phyloP scores from a whole-genome alignment of 805 yeast genomes.

The Peterozyma xylosa region DNA sequence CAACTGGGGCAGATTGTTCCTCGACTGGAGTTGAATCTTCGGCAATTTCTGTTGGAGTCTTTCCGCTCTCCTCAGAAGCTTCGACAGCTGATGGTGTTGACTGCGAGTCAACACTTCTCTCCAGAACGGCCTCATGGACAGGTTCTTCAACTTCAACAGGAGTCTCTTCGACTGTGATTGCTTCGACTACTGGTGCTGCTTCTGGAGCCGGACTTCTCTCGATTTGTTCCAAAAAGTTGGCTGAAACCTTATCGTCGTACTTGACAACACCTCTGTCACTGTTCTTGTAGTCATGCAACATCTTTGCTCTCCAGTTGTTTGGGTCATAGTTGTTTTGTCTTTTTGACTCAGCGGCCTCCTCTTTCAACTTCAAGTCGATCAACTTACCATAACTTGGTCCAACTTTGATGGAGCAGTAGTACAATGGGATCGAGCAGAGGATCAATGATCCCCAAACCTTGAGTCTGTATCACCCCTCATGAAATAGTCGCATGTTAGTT shows the following conservation, averaged over 20 bases:
- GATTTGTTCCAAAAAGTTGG: conserved; percentile 1
- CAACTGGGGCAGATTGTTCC: too few species aligned
- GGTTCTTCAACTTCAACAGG: background rate
- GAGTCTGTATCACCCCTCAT: too few species aligned
- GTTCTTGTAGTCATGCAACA: conserved; percentile 1
- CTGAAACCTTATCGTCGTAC: background rate
- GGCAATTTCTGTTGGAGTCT: too few species aligned
- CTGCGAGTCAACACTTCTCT: background rate
- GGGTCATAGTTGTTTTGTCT: conserved; percentile 1
- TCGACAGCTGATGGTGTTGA: background rate
- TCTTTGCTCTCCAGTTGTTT: conserved; percentile 1
- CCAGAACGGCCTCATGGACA: background rate
- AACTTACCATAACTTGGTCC: conserved; percentile 7
- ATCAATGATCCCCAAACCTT: conserved; percentile 5
- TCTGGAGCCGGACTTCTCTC: conserved; percentile 4
- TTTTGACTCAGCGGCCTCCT: background rate
- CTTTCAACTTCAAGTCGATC: conserved; percentile 6
- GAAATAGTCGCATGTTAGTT: conserved; percentile 1
- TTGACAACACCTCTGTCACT: background rate
- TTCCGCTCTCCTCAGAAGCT: background rate
- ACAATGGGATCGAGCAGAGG: conserved; percentile 2
- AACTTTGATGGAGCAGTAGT: background rate
- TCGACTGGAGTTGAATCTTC: too few species aligned
- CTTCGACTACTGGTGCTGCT: background rate
- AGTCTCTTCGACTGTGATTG: conserved; percentile 1